Evolutionary conservation across 768 basidiomycete genomes (phyloP).

Genomic region (Podaxis sp.): DNA sequence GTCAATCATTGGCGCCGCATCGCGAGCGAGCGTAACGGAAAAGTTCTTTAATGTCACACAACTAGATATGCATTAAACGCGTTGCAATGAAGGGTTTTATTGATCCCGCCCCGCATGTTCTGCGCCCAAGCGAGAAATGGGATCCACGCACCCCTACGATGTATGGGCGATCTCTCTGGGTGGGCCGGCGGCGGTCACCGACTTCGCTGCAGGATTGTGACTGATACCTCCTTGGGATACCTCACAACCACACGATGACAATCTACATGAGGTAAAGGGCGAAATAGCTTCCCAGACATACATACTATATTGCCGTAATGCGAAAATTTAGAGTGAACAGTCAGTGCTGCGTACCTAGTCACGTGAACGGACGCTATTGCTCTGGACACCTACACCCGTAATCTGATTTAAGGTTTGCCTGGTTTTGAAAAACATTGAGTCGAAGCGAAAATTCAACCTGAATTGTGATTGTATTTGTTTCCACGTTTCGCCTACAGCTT

Average conservation of each 20-base stretch:
- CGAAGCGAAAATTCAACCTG: neutral
- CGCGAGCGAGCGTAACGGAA: neutral
- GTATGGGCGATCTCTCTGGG: neutral
- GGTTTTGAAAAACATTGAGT: neutral
- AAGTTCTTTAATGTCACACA: neutral
- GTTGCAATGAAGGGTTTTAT: neutral
- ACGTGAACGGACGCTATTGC: constrained; percentile 6
- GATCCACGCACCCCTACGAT: neutral
- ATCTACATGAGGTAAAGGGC: neutral
- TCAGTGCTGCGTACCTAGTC: neutral
- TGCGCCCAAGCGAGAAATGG: neutral
- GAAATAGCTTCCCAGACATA: neutral
- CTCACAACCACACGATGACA: neutral
- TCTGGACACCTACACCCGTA: neutral
- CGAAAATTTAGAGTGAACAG: neutral
- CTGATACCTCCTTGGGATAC: neutral
- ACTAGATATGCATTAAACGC: neutral
- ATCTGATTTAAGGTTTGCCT: neutral
- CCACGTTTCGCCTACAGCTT: neutral
- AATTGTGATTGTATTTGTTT: neutral
- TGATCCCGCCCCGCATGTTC: neutral
- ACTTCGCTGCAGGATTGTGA: neutral
- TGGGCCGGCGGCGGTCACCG: constrained; percentile 7
- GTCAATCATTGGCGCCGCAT: neutral
- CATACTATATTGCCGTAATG: neutral